Percentiles rank a stretch among this genome's conserved stretches.
Evolutionary conservation across 2,329 filamentous ascomycete genomes (phyloP).

Genomic region (Diaporthe australafricana): DNA sequence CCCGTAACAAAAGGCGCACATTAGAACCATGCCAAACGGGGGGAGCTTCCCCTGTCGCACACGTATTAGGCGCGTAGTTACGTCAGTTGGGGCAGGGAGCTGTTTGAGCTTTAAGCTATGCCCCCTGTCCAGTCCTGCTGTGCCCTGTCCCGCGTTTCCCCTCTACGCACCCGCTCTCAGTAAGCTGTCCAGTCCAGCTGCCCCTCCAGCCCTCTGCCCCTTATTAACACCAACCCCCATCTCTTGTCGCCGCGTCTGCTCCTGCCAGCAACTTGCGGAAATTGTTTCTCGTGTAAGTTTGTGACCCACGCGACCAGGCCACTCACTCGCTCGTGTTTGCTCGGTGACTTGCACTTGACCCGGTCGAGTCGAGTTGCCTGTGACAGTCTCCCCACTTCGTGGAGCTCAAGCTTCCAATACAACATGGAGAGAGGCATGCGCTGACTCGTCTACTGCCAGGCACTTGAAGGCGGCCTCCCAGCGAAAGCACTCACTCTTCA

Average conservation of each 20-base stretch:
- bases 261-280: not conserved
- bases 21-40: not conserved
- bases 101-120: conserved; percentile 16
- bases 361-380: not conserved
- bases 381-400: not conserved
- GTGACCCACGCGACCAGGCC: not conserved
- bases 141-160: conserved; percentile 1
- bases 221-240: not conserved
- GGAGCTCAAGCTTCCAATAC: not conserved
- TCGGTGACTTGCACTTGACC: not conserved
- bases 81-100: conserved; percentile 22
- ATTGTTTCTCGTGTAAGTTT: not conserved
- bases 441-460: conserved; percentile 17
- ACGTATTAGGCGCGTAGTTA: not conserved
- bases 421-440: not conserved
- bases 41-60: conserved; percentile 13
- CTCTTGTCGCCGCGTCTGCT: not conserved
- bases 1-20: conserved; percentile 8
- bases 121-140: not conserved
- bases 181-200: not conserved
- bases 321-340: not conserved
- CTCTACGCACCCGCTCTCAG: not conserved
- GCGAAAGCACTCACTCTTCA: not conserved
- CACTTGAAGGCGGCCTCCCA: conserved; percentile 4
- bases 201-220: not conserved